phyloP scores from a whole-genome alignment of 805 yeast species.

The Saccharomycopsis olivae region DNA sequence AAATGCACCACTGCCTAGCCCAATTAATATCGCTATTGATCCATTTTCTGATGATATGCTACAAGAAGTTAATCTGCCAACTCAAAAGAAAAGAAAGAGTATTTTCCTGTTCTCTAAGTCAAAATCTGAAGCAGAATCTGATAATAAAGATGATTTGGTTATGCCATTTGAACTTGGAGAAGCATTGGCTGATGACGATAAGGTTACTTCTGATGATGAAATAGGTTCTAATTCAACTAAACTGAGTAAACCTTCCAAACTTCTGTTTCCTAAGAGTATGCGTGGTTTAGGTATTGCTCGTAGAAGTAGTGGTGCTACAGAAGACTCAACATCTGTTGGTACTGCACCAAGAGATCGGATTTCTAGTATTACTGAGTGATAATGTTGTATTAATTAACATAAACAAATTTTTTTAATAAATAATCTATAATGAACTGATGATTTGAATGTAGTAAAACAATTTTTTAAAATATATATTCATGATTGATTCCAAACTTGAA shows the following conservation, averaged over 20 bases:
- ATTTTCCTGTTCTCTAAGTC: slow-evolving; percentile 10
- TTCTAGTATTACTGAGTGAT: too few relatives aligned
- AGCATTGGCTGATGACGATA: neutral
- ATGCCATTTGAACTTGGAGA: too few relatives aligned
- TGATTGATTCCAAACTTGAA: slow-evolving; percentile 17
- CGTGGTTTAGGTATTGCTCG: slow-evolving; percentile 15
- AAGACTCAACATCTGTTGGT: neutral
- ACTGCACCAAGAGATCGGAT: too few relatives aligned
- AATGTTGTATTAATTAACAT: too few relatives aligned
- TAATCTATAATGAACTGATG: too few relatives aligned
- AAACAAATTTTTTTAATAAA: too few relatives aligned
- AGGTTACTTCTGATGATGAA: neutral
- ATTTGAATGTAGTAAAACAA: too few relatives aligned
- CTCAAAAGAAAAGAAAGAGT: slow-evolving; percentile 14
- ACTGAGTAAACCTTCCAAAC: slow-evolving; percentile 13
- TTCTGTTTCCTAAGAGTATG: slow-evolving; percentile 18
- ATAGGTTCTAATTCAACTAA: slow-evolving; percentile 1
- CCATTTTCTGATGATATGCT: neutral
- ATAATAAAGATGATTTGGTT: too few relatives aligned
- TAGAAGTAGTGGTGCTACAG: slow-evolving; percentile 3
- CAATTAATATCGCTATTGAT: neutral
- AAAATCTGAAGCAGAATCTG: neutral
- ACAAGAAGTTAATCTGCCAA: neutral
- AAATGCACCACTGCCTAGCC: neutral
- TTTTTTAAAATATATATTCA: too few relatives aligned